Conservation (phyloP, 2,329 filamentous ascomycete species). For the Trichoderma sp. region DNA sequence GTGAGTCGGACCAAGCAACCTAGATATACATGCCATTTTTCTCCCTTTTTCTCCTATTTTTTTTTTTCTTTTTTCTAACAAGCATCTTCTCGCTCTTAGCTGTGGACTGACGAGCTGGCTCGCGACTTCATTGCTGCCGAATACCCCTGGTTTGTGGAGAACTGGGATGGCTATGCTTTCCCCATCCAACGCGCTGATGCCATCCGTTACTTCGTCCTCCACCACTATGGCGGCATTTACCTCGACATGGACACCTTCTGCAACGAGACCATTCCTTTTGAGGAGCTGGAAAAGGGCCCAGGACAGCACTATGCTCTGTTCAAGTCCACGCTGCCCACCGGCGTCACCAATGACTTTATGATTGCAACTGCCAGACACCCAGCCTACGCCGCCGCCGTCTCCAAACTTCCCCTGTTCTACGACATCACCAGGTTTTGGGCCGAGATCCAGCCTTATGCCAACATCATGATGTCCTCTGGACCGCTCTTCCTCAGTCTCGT, state of each 20-base stretch:
- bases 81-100: conserved; percentile 40
- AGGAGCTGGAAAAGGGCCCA: conserved; percentile 4
- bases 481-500: conserved; percentile 12
- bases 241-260: conserved; percentile 64
- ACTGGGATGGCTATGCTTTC: conserved; percentile 71
- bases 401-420: conserved; percentile 7
- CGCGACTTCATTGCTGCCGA: conserved; percentile 69
- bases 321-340: conserved; percentile 7
- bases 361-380: conserved; percentile 9
- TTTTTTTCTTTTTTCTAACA: neutral
- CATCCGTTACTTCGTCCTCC: conserved; percentile 76
- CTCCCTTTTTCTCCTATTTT: neutral
- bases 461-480: conserved; percentile 17
- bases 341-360: conserved; percentile 12
- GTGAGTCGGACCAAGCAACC: neutral
- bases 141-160: conserved; percentile 75
- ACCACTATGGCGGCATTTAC: conserved; percentile 76
- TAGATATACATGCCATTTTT: neutral
- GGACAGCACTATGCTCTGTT: conserved; percentile 11
- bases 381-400: conserved; percentile 1
- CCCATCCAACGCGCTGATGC: conserved; percentile 76
- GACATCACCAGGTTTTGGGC: conserved; percentile 14
- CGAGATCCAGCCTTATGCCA: conserved; percentile 8
- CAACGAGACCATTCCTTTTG: conserved; percentile 9
- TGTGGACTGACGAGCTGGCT: conserved; percentile 72